A percentile compares a stretch with the other conserved stretches of the same genome.
phyloP scores from a whole-genome alignment of 768 basidiomycete genomes.

The Sporobolomyces pararoseus region DNA sequence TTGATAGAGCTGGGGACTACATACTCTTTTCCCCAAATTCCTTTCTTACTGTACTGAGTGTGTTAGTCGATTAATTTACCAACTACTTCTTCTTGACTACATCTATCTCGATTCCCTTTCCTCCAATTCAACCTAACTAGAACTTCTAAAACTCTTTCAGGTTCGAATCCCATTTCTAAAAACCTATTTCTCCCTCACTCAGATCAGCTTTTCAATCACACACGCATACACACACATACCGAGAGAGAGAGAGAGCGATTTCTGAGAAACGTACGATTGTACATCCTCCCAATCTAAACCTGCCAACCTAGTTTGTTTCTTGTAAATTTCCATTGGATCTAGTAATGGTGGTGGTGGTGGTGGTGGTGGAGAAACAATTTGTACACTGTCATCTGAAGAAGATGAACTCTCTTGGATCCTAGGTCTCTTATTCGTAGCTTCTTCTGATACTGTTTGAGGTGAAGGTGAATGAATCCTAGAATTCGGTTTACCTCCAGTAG shows the following conservation, averaged over 20 bases:
- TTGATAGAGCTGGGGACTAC: no score
- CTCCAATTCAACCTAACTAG: conserved; percentile 5
- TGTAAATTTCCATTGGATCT: conserved; percentile 59
- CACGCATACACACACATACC: conserved; percentile 53
- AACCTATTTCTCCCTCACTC: conserved; percentile 54
- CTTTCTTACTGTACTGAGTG: not conserved
- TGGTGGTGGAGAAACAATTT: not conserved
- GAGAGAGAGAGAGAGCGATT: not conserved
- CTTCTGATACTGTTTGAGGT: conserved; percentile 47
- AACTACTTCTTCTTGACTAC: conserved; percentile 6
- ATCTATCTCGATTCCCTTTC: not conserved
- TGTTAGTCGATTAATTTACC: not conserved
- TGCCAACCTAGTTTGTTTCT: conserved; percentile 62
- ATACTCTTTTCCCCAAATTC: no score
- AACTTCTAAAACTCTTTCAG: conserved; percentile 67
- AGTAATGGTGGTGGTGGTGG: not conserved
- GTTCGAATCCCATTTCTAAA: conserved; percentile 10
- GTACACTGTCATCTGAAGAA: not conserved
- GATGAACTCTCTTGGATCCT: not conserved
- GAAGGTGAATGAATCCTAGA: not conserved
- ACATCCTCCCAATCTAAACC: conserved; percentile 67
- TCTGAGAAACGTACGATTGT: conserved; percentile 16
- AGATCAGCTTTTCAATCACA: no score
- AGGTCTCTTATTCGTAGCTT: not conserved
- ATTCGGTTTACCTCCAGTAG: not conserved